These are phyloP conservation scores for Penium margaritaceum DNA, from an alignment of 139 green algal species.

Conservation along the genomic window DNA sequence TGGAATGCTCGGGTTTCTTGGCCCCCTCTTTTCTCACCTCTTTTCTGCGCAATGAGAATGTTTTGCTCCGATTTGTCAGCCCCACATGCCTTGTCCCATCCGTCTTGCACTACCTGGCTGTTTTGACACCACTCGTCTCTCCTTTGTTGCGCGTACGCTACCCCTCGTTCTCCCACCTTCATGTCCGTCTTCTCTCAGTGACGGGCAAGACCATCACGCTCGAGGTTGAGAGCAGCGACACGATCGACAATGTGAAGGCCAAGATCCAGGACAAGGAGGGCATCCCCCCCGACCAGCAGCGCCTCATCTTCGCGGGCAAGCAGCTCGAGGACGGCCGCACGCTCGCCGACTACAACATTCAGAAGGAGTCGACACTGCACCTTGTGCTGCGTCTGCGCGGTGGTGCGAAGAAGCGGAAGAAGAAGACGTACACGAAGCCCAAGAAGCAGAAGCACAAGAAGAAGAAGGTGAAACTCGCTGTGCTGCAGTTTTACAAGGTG, in stretches of 20 bases:
- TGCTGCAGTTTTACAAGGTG: conserved; percentile 84
- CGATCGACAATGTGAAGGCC: conserved; percentile 80
- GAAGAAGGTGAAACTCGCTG: conserved; percentile 91
- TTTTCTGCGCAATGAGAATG: no score
- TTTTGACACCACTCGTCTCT: no score
- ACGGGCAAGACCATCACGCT: conserved; percentile 57
- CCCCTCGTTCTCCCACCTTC: conserved; percentile 33
- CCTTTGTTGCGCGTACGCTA: neutral
- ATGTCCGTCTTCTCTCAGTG: conserved; percentile 27
- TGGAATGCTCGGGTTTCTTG: no score
- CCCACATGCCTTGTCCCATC: neutral
- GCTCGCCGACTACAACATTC: conserved; percentile 11
- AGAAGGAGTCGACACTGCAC: conserved; percentile 42
- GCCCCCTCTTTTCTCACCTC: no score
- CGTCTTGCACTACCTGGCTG: neutral
- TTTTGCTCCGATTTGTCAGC: no score
- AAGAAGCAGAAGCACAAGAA: conserved; percentile 99
- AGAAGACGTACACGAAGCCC: conserved; percentile 99
- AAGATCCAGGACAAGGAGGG: conserved; percentile 93
- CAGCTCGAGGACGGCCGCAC: conserved; percentile 46
- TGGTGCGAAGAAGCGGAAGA: conserved; percentile 98
- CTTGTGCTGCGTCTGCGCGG: conserved; percentile 59
- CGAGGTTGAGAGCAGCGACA: conserved; percentile 54
- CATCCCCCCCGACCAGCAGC: conserved; percentile 45
- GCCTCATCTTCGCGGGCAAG: conserved; percentile 51